Evolutionary conservation across 371 early-diverging fungal genomes (phyloP).

Genomic region (Nosema muscidifuracis): DNA sequence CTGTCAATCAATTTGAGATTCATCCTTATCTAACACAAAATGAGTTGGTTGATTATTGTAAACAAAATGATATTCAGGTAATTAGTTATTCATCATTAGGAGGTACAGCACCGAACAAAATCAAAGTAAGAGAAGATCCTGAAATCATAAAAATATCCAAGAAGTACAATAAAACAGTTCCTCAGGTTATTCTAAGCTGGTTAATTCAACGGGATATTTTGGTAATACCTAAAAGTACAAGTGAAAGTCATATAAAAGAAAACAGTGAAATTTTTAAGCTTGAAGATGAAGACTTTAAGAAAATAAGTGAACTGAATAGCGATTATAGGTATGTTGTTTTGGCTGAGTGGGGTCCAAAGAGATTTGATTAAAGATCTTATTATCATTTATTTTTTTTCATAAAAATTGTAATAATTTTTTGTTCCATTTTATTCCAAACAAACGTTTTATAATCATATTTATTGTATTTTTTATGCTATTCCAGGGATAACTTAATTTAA

Average conservation of each 20-base stretch:
- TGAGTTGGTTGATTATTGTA: conserved; percentile 67
- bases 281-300: conserved; percentile 28
- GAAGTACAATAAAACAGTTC: conserved; percentile 67
- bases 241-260: conserved; percentile 44
- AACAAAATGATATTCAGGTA: conserved; percentile 67
- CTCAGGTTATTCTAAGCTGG: conserved; percentile 71
- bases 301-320: conserved; percentile 14
- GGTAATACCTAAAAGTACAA: conserved; percentile 55
- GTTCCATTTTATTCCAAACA: no score
- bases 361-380: conserved; percentile 37
- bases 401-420: no score
- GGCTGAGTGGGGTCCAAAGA: background rate
- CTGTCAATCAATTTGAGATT: conserved; percentile 75
- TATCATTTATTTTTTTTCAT: no score
- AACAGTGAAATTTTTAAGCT: conserved; percentile 47
- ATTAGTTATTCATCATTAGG: conserved; percentile 81
- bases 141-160: conserved; percentile 66
- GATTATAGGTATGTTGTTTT: conserved; percentile 29
- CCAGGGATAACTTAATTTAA: background rate
- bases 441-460: background rate
- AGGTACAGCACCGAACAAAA: conserved; percentile 59
- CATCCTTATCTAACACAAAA: conserved; percentile 75
- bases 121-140: conserved; percentile 43
- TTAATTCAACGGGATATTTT: conserved; percentile 64
- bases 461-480: background rate